Evolutionary conservation across 192 early-diverging fungal species (phyloP), one percentile per base, ranked within the genome.

Genomic region (Gamsiella multidivaricata): DNA sequence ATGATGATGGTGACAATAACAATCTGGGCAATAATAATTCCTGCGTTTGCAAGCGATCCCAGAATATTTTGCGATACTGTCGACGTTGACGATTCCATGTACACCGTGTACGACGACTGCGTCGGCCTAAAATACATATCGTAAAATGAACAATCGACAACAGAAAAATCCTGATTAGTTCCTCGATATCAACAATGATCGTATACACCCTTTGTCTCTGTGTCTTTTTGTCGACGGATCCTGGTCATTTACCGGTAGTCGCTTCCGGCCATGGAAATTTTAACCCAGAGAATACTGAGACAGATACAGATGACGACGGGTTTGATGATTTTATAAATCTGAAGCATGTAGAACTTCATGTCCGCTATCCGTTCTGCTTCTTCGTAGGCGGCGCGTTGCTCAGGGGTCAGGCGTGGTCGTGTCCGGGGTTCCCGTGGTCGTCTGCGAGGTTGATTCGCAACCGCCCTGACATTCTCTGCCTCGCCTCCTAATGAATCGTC

Each of bases 221-320:
- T n/a, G n/a, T n/a, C n/a, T n/a, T n/a, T n/a, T n/a, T n/a, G n/a
- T n/a, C n/a, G n/a, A n/a, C n/a, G n/a, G n/a, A n/a, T n/a, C n/a
- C n/a, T n/a, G n/a, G n/a, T n/a, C 10, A 36, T 23, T 60, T 68
- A 81, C 82, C 72, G 76, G 36, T 85, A 83, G 60, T 86, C 84
- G 64, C 87, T 93, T 60, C 86, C 79, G 28, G 61, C 81, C 65
- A 80, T 65, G 23, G 81, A 84, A n/a, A 94, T 71, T 60, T 95
- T 95, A 54, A 95, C 93, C 94, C 94, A 95, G 32, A 95, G 78
- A 41, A 95, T 90, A 32, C 88, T 86, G 17, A 95, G 80, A n/a
- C 88, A 61, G 62, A 95, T 92, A 54, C 93, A 94, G 26, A 84
- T 45, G 2, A 93, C 79, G 12, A 95, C 94, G 14, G 94, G 94